Percentiles rank a stretch among this genome's conserved stretches.
Conservation (phyloP, 345 rosid species). For the Cardamine resedifolia region DNA sequence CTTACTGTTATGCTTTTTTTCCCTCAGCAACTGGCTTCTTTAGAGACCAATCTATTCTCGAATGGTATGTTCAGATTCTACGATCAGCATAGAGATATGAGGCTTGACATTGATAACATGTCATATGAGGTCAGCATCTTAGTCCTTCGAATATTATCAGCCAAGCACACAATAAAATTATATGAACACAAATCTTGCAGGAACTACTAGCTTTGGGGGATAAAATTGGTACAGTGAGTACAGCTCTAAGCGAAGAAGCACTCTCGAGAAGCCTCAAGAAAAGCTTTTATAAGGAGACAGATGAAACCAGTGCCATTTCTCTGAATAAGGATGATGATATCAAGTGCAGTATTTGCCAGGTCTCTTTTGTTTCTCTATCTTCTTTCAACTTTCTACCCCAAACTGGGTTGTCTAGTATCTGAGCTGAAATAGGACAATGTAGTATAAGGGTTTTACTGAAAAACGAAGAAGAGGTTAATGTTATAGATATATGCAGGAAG, state of each 20-base stretch:
- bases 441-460: neutral
- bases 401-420: constrained; percentile 1
- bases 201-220: constrained; percentile 92
- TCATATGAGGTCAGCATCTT: constrained; percentile 78
- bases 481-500: constrained; percentile 59
- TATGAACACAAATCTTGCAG: constrained; percentile 43
- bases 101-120: constrained; percentile 95
- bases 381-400: neutral
- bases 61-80: constrained; percentile 57
- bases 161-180: neutral
- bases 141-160: neutral
- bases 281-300: constrained; percentile 45
- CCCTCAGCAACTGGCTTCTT: constrained; percentile 75
- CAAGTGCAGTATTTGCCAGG: constrained; percentile 98
- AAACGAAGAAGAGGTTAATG: constrained; percentile 19
- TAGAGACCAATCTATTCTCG: constrained; percentile 73
- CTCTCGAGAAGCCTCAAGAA: constrained; percentile 61
- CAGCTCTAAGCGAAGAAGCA: constrained; percentile 89
- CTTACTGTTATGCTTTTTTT: neutral
- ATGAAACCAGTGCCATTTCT: constrained; percentile 33
- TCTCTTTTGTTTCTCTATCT: constrained; percentile 21
- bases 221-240: constrained; percentile 94
- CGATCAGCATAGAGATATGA: constrained; percentile 94
- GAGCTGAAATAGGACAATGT: neutral
- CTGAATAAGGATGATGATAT: constrained; percentile 40